Percentiles rank a stretch among this genome's conserved stretches.
Conservation (phyloP, 2,329 filamentous ascomycete genomes). For the Fusarium scirpi region DNA sequence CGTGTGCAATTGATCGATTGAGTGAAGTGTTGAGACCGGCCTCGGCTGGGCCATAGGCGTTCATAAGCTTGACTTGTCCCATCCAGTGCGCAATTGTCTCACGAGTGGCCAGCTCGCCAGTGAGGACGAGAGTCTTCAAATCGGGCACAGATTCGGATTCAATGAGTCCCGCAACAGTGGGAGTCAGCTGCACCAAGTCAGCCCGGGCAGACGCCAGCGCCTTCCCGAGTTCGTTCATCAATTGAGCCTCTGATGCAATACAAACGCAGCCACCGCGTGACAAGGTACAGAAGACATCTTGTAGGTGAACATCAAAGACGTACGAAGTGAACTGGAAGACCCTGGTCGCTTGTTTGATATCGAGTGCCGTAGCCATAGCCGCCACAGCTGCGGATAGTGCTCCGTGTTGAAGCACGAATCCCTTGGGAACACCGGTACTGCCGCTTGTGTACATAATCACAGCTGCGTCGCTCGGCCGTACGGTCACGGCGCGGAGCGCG, state of each 20-base stretch:
- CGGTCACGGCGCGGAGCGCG: constrained; percentile 3
- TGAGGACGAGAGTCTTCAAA: constrained; percentile 25
- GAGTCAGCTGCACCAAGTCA: constrained; percentile 24
- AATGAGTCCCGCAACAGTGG: constrained; percentile 26
- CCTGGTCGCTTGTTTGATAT: constrained; percentile 18
- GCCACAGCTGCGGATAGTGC: constrained; percentile 13
- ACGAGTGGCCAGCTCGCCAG: constrained; percentile 21
- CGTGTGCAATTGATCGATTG: constrained; percentile 18
- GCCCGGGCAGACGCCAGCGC: constrained; percentile 14
- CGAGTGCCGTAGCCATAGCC: constrained; percentile 16
- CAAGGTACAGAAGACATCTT: constrained; percentile 25
- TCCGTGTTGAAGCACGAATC: constrained; percentile 28
- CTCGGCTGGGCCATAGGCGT: constrained; percentile 25
- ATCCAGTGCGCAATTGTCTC: constrained; percentile 27
- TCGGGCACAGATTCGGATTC: constrained; percentile 18
- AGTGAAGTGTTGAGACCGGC: constrained; percentile 20
- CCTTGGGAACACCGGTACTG: constrained; percentile 26
- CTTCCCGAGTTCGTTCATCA: constrained; percentile 26
- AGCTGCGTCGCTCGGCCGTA: constrained; percentile 12
- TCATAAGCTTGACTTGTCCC: constrained; percentile 15
- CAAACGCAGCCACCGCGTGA: constrained; percentile 24
- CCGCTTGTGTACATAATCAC: constrained; percentile 37
- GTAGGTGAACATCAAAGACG: constrained; percentile 25
- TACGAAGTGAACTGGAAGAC: constrained; percentile 32
- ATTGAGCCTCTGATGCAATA: constrained; percentile 26